Evolutionary conservation across 495 filamentous ascomycete genomes (phyloP).

Genomic region (Annulohypoxylon moriforme): DNA sequence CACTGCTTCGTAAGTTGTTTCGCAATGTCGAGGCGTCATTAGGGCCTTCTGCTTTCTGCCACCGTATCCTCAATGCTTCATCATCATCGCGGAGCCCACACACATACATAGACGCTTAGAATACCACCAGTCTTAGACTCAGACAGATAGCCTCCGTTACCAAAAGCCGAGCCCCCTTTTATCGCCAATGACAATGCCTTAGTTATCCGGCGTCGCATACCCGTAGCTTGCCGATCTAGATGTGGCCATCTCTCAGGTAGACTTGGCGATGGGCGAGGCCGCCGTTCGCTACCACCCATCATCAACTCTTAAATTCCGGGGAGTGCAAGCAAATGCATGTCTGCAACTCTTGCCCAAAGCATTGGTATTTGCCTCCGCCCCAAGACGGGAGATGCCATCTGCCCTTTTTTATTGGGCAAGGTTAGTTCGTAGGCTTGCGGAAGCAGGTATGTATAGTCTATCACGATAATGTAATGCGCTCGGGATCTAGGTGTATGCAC

Average conservation of each 20-base stretch:
- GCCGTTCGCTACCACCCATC: neutral
- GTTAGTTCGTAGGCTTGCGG: conserved; percentile 31
- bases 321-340: no score
- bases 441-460: neutral
- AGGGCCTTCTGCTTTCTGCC: neutral
- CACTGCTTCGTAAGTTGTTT: neutral
- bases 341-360: conserved; percentile 23
- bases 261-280: conserved; percentile 6
- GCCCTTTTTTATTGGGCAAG: neutral
- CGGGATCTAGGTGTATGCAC: conserved; percentile 13
- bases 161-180: neutral
- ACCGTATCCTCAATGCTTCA: neutral
- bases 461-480: conserved; percentile 1
- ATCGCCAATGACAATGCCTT: neutral
- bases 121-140: neutral
- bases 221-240: neutral
- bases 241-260: neutral
- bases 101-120: no score
- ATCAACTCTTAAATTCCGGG: neutral
- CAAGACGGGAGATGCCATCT: conserved; percentile 5
- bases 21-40: neutral
- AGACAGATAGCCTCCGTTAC: neutral
- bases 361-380: conserved; percentile 3
- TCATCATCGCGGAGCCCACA: neutral
- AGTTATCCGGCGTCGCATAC: neutral